These are phyloP conservation scores for Candida sanyaensis DNA, from an alignment of 1,139 yeast species.

Conservation along the genomic window DNA sequence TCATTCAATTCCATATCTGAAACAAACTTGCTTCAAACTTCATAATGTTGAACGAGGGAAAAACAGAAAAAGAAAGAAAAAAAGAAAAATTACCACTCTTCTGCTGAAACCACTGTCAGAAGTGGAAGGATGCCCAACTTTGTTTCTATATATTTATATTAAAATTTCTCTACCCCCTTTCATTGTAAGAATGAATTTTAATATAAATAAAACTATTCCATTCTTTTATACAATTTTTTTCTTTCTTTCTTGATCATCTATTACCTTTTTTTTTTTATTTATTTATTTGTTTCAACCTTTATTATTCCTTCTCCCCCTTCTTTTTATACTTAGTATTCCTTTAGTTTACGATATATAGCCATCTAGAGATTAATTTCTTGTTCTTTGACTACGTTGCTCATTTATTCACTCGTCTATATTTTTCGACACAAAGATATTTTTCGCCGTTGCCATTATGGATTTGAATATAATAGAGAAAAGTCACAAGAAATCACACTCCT, in stretches of 20 bases:
- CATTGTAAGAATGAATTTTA: not conserved
- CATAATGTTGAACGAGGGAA: not conserved
- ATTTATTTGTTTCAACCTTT: not conserved
- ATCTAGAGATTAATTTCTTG: too few relatives aligned
- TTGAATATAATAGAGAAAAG: not conserved
- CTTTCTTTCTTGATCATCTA: not conserved
- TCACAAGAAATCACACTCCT: not conserved
- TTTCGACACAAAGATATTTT: too few relatives aligned
- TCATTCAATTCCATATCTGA: not conserved
- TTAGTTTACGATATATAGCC: too few relatives aligned
- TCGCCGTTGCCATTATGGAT: not conserved
- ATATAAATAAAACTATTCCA: slow-evolving; percentile 1
- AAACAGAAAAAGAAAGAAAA: too few relatives aligned
- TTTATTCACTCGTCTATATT: too few relatives aligned
- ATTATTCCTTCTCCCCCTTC: too few relatives aligned
- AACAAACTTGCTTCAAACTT: not conserved
- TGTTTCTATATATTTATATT: not conserved
- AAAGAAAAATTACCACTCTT: not conserved
- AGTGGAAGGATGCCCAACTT: not conserved
- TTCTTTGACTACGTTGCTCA: too few relatives aligned
- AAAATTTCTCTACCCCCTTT: not conserved
- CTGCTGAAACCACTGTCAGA: too few relatives aligned
- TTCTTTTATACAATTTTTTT: not conserved
- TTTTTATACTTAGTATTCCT: too few relatives aligned
- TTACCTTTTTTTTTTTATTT: not conserved